A percentile compares a stretch with the other conserved stretches of the same genome.
phyloP scores from a whole-genome alignment of 2,329 filamentous ascomycete species.

The Thielaviopsis musarum region DNA sequence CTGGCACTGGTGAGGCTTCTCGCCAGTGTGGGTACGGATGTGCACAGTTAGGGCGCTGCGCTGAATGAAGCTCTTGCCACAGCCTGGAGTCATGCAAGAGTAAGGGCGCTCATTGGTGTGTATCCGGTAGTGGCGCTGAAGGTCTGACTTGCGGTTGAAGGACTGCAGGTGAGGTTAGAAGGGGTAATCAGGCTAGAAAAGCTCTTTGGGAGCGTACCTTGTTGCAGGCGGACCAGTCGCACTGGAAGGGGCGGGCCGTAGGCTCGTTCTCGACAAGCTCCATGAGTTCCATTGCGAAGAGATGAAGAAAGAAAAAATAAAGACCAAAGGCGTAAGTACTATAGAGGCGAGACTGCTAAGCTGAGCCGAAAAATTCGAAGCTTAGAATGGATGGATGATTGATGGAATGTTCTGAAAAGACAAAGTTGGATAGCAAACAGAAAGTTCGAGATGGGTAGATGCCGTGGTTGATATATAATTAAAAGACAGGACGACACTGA shows the following conservation, averaged over 20 bases:
- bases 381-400: neutral
- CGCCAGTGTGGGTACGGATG: constrained; percentile 52
- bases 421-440: neutral
- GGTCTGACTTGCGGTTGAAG: constrained; percentile 56
- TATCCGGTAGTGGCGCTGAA: constrained; percentile 54
- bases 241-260: constrained; percentile 44
- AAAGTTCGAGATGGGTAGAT: neutral
- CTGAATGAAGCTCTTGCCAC: constrained; percentile 56
- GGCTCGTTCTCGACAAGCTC: constrained; percentile 49
- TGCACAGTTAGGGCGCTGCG: constrained; percentile 54
- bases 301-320: neutral
- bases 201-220: constrained; percentile 30
- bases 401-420: neutral
- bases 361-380: neutral
- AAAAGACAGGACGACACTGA: neutral
- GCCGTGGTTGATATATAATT: neutral
- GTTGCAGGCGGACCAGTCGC: constrained; percentile 43
- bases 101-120: constrained; percentile 57
- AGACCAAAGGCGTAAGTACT: neutral
- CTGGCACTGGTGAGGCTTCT: constrained; percentile 55
- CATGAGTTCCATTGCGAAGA: constrained; percentile 39
- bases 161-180: constrained; percentile 27
- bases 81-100: constrained; percentile 40
- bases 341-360: neutral
- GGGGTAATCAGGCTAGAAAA: neutral